These are phyloP conservation scores for Marchantia paleacea DNA, from an alignment of 225 moss, liverwort and hornwort genomes.

Conservation along the genomic window DNA sequence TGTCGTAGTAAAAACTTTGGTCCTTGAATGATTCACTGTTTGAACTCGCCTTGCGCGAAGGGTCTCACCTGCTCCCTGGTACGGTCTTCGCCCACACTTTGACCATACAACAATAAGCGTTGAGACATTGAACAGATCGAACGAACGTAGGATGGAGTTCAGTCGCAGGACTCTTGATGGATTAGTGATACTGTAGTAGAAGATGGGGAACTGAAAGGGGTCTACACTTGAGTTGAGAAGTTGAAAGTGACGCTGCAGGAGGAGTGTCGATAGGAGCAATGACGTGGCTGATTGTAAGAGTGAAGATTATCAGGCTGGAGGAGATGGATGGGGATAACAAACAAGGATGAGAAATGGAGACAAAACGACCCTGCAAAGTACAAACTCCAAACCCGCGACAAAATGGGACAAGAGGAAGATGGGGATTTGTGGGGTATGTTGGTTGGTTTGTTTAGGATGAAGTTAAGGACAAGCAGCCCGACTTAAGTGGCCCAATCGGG, in stretches of 20 bases:
- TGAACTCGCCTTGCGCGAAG: not conserved
- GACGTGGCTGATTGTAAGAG: not conserved
- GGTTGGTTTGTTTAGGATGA: not conserved
- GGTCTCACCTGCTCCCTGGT: not conserved
- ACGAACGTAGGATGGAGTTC: not conserved
- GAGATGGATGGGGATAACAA: not conserved
- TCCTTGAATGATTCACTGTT: not conserved
- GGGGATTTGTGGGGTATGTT: not conserved
- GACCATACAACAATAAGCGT: not conserved
- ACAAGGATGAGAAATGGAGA: not conserved
- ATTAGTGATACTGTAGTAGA: not conserved
- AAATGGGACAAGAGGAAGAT: constrained; percentile 3
- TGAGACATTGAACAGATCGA: not conserved
- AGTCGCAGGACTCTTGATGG: not conserved
- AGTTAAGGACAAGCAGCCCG: not conserved
- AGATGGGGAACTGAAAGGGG: not conserved
- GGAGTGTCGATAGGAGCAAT: not conserved
- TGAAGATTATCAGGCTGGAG: not conserved
- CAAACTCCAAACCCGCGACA: not conserved
- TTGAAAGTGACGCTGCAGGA: not conserved
- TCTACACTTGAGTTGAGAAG: not conserved
- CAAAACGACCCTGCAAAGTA: not conserved
- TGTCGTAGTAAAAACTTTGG: too few species aligned
- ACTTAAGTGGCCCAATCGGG: too few species aligned
- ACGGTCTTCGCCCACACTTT: not conserved